Base-by-base conservation (phyloP, 2,329 filamentous ascomycete genomes). In the Phaeomoniella chlamydospora region DNA sequence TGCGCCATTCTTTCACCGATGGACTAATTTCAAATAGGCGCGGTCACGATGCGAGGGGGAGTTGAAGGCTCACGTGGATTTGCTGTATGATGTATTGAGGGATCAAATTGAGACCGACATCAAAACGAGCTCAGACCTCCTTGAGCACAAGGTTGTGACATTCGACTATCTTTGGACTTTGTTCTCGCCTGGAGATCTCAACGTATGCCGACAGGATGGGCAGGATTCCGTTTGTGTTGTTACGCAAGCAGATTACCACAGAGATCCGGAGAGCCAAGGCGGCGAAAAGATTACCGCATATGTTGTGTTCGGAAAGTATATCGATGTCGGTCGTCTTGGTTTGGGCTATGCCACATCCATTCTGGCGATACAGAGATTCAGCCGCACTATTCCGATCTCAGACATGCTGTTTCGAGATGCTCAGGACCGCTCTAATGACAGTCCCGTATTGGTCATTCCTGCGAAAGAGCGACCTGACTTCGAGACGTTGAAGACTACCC, bases 1-100 rank as follows among this genome's bases (percentile, higher is more conserved):
- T 41, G 58, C 70, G 43, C 70, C 72, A 0, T 71, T 83, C 34
- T 70, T 80, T 29, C 75, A 83, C 52, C 67, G 77, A 17, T 82
- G 77, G 75, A 55, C 30, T 41, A 46, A 57, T 4, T 61, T 75
- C 29, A 44, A 50, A 10, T 47, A 55, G 3, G 59, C 61, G 13
- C 53, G 61, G 30, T 48, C 62, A 5, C 55, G 59, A 22, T 43
- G 58, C 4, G 45, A 53, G 1, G 65, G 49, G 4, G 54, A 47
- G 14, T 65, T 64, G 2, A 64, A 58, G 32, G 52, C 59, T 18
- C 67, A 74, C 42, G 47, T 70, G 2, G 45, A 55, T 4, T 45
- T 73, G 0, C 49, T 74, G 5, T 54, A 60, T 41, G 54, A 54
- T 19, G 60, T 67, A 14, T 51, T 74, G 19, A 54, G 61, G 32